These are phyloP conservation scores for Aquanectria penicillioides DNA, from an alignment of 2,329 filamentous ascomycete genomes.

Conservation along the genomic window DNA sequence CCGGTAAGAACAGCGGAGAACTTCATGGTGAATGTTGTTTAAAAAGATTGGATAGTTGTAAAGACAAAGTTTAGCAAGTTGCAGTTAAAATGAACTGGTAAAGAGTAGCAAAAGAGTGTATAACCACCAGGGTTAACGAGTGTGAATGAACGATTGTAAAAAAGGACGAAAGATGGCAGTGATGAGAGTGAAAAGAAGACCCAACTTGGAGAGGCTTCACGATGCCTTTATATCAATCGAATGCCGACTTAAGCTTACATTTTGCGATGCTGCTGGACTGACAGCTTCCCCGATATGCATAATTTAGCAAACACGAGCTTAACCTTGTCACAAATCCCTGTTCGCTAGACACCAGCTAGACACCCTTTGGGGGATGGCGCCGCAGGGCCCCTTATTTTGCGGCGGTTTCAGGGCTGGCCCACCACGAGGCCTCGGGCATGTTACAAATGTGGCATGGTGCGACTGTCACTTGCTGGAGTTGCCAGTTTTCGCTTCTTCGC, in stretches of 20 bases:
- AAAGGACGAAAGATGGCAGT: conserved; percentile 7
- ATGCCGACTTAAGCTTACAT: neutral
- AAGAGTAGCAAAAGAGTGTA: conserved; percentile 25
- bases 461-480: neutral
- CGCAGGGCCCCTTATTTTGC: neutral
- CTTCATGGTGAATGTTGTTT: conserved; percentile 41
- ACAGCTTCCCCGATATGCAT: neutral
- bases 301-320: neutral
- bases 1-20: conserved; percentile 36
- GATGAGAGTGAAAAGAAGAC: neutral
- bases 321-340: neutral
- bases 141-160: conserved; percentile 24
- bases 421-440: neutral
- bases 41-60: too few relatives aligned
- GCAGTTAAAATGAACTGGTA: conserved; percentile 1
- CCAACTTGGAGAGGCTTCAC: neutral
- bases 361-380: neutral
- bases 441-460: conserved; percentile 8
- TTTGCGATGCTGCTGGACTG: neutral
- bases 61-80: neutral
- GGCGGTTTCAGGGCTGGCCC: conserved; percentile 10
- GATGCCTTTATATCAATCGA: neutral
- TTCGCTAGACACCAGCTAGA: neutral
- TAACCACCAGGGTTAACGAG: conserved; percentile 37
- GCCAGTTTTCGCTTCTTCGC: neutral